Base-by-base conservation (phyloP, 2,329 filamentous ascomycete species). In the Trichoderma gracile region DNA sequence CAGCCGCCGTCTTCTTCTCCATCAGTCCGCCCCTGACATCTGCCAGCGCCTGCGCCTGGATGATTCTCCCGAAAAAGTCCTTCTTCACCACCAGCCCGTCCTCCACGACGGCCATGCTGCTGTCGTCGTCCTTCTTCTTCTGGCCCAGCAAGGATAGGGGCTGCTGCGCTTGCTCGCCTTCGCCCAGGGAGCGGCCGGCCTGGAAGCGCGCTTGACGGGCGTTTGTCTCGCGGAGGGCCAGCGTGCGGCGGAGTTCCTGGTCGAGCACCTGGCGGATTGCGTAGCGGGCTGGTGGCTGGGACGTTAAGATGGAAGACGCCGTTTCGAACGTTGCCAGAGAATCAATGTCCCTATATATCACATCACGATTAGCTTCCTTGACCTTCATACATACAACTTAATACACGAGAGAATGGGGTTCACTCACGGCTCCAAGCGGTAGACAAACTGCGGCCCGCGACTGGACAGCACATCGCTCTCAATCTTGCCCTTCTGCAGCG, bases 191-290 rank as follows among this genome's bases (percentile, higher is more conserved):
- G 78, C 71, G 70, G 69, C 81, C 85, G n/a, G 81, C 86, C 47
- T 77, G 79, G 74, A 87, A 89, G 3, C 89, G 83, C 9, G 87
- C 86, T 71, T 90, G 86, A 2, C 90, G 81, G 0, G 87, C 83
- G 4, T 86, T 83, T 66, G 86, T 86, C 56, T 91, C 89, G 15
- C 89, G 87, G 40, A 87, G 80, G 33, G 84, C 79, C 14, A 89
- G 84, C 54, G 92, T 89, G 72, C 90, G 92, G 66, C 86, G 86
- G 71, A 94, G 90, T 75, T 98, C 94, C 74, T 95, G 92, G 72
- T 97, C 93, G 1, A 99, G 83, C 9, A 97, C 93, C 75, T 97
- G 94, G 23, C 95, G 88, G 6, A 99, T 89, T 1, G 94, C 94
- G 73, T 92, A 99, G n/a, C 95, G 86, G 0, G 92, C 92, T 0